These are phyloP conservation scores for Millerozyma acaciae DNA, from an alignment of 805 yeast genomes.

Conservation along the genomic window DNA sequence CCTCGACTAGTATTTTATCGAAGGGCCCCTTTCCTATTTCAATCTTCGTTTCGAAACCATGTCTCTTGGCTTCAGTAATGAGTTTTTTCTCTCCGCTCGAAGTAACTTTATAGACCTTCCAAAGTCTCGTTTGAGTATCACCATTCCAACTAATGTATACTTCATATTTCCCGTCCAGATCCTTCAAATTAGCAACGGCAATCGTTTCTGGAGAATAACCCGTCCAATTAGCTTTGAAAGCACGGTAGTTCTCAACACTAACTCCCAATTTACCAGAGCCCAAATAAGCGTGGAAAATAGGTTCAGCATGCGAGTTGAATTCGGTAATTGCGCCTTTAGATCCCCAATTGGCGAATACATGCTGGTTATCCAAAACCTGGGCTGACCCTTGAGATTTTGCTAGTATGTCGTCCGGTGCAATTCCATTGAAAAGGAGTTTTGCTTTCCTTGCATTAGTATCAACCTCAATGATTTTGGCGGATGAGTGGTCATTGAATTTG, in stretches of 20 bases:
- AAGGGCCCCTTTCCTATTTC: not conserved
- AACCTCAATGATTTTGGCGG: conserved; percentile 33
- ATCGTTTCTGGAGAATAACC: conserved; percentile 30
- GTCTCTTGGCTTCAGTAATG: conserved; percentile 15
- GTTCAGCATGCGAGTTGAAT: conserved; percentile 20
- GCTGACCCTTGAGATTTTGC: conserved; percentile 31
- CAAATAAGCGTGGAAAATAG: conserved; percentile 28
- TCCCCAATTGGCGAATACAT: conserved; percentile 36
- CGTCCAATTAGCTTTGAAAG: conserved; percentile 32
- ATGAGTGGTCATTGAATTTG: conserved; percentile 19
- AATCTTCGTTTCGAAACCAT: conserved; percentile 24
- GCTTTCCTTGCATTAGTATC: conserved; percentile 24
- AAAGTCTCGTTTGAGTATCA: conserved; percentile 28
- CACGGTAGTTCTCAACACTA: conserved; percentile 30
- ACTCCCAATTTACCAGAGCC: conserved; percentile 26
- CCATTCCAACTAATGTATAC: conserved; percentile 37
- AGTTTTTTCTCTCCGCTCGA: conserved; percentile 9
- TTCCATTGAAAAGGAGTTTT: conserved; percentile 18
- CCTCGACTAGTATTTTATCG: not conserved
- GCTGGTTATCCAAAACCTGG: conserved; percentile 29
- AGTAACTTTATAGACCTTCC: conserved; percentile 22
- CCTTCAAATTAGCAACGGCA: conserved; percentile 19
- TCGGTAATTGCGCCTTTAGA: conserved; percentile 38
- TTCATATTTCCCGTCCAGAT: conserved; percentile 13
- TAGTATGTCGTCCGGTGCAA: conserved; percentile 20